phyloP scores from a whole-genome alignment of 78 protist species.

The Dictyostelium firmibasis region DNA sequence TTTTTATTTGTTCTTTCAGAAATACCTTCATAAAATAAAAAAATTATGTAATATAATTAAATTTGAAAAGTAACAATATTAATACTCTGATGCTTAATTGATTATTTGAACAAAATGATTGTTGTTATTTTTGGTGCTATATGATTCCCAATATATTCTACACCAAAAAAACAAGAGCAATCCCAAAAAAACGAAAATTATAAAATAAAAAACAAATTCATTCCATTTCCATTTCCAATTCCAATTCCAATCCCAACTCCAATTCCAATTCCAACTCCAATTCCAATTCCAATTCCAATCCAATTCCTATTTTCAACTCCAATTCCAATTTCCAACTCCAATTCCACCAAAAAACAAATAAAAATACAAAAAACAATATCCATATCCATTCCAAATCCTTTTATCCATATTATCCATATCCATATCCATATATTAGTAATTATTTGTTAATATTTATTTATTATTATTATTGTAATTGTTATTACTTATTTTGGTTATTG shows the following conservation, averaged over 20 bases:
- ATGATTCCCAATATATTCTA: background rate
- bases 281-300: background rate
- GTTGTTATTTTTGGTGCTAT: background rate
- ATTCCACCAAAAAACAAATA: background rate
- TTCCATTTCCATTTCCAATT: background rate
- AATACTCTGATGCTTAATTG: background rate
- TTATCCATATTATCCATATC: background rate
- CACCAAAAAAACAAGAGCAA: background rate
- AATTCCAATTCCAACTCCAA: background rate
- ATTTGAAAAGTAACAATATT: background rate
- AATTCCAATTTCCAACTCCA: background rate
- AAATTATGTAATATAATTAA: background rate
- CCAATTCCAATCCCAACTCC: background rate
- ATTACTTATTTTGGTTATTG: too few relatives aligned
- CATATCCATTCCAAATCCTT: background rate
- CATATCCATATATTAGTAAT: background rate
- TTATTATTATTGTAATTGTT: too few relatives aligned
- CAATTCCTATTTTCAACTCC: background rate
- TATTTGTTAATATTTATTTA: background rate
- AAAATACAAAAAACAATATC: background rate
- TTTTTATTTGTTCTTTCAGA: slow-evolving; percentile 49
- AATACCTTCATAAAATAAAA: slow-evolving; percentile 21
- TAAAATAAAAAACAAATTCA: background rate
- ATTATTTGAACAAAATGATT: background rate
- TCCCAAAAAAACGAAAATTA: background rate